Evolutionary conservation across 2,329 filamentous ascomycete genomes (phyloP).

Genomic region (Colletotrichum nymphaeae): DNA sequence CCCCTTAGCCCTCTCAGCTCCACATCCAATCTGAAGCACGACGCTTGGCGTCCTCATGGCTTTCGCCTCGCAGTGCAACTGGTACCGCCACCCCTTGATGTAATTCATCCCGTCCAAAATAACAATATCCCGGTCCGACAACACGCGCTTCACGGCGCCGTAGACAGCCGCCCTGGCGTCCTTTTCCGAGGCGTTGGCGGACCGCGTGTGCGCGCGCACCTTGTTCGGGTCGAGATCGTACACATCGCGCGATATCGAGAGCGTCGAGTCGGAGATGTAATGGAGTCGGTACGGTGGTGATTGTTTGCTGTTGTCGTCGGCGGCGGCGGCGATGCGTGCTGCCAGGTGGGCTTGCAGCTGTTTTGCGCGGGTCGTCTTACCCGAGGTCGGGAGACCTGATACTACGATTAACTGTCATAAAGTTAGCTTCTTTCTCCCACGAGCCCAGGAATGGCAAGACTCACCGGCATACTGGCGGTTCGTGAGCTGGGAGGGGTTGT

Average conservation of each 20-base stretch:
- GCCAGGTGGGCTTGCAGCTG: conserved; percentile 76
- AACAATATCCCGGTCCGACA: conserved; percentile 80
- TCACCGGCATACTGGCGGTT: conserved; percentile 30
- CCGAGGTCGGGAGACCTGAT: conserved; percentile 74
- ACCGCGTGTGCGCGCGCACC: conserved; percentile 70
- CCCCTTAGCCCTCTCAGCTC: conserved; percentile 60
- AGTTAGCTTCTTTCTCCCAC: not conserved
- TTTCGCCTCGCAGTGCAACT: conserved; percentile 87
- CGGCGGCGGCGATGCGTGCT: conserved; percentile 59
- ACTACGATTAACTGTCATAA: conserved; percentile 75
- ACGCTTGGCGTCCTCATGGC: conserved; percentile 81
- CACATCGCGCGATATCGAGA: conserved; percentile 76
- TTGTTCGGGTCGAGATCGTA: conserved; percentile 71
- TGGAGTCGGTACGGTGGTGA: conserved; percentile 71
- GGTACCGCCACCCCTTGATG: conserved; percentile 91
- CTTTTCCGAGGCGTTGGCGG: conserved; percentile 82
- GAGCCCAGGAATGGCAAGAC: not conserved
- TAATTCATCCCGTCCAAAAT: conserved; percentile 86
- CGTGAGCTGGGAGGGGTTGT: not conserved
- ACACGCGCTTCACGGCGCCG: conserved; percentile 80
- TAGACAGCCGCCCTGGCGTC: conserved; percentile 82
- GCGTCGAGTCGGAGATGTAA: conserved; percentile 78
- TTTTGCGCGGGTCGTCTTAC: conserved; percentile 73
- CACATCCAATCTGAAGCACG: conserved; percentile 74
- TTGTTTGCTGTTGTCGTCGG: not conserved